These are phyloP conservation scores for Pichia nakasei DNA, from an alignment of 805 yeast genomes.

Conservation along the genomic window DNA sequence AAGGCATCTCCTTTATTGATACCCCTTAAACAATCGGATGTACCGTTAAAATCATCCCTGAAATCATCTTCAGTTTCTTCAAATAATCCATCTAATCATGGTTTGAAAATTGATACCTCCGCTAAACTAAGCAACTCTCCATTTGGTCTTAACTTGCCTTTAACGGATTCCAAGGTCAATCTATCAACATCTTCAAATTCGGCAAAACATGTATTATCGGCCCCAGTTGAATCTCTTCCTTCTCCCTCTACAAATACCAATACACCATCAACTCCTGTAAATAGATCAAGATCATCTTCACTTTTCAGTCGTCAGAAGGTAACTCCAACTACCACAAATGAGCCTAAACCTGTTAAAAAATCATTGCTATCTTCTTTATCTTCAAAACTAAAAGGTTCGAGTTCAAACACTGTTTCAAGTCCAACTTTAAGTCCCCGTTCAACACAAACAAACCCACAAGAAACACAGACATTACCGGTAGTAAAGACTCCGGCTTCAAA, in stretches of 20 bases:
- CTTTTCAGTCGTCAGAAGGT: constrained; percentile 7
- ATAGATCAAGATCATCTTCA: constrained; percentile 5
- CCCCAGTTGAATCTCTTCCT: neutral
- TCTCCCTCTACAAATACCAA: neutral
- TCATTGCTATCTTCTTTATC: constrained; percentile 28
- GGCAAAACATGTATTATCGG: neutral
- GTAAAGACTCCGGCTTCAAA: neutral
- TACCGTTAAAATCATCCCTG: constrained; percentile 7
- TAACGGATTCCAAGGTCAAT: neutral
- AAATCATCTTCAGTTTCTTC: constrained; percentile 2
- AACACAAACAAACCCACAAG: too few species aligned
- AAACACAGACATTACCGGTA: too few species aligned
- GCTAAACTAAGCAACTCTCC: neutral
- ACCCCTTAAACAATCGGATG: neutral
- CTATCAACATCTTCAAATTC: neutral
- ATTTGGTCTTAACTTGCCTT: neutral
- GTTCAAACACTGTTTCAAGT: constrained; percentile 8
- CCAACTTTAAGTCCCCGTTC: neutral
- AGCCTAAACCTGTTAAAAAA: constrained; percentile 14
- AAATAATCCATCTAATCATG: neutral
- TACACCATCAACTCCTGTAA: neutral
- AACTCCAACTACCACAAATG: constrained; percentile 5
- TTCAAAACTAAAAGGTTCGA: constrained; percentile 24
- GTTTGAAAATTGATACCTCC: neutral
- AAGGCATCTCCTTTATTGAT: neutral